Conservation (phyloP, 2,329 filamentous ascomycete species). For the Ophiostoma montium region DNA sequence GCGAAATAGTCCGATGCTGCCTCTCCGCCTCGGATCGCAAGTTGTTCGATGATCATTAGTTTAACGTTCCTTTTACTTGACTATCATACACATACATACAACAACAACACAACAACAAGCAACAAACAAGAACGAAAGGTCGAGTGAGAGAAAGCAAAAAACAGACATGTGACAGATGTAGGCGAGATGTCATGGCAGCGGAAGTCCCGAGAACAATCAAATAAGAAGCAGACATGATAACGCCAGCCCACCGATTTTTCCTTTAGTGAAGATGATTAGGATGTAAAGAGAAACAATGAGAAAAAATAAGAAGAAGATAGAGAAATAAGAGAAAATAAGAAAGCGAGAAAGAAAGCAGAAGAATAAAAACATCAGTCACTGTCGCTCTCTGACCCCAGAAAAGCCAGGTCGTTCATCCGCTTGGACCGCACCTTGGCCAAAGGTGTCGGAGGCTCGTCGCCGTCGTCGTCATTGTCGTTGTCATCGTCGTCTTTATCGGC, state of each 20-base stretch:
- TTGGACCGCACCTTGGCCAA: slow-evolving; percentile 31
- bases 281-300: neutral
- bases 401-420: slow-evolving; percentile 40
- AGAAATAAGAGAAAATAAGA: neutral
- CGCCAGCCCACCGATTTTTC: too few relatives aligned
- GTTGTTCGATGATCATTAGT: too few relatives aligned
- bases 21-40: too few relatives aligned
- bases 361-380: slow-evolving; percentile 33
- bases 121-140: neutral
- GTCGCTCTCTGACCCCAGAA: slow-evolving; percentile 45
- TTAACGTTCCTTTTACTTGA: too few relatives aligned
- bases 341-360: neutral
- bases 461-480: slow-evolving; percentile 14
- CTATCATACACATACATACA: neutral
- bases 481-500: slow-evolving; percentile 13
- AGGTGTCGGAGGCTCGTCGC: slow-evolving; percentile 16
- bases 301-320: neutral
- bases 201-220: neutral
- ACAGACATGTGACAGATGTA: neutral
- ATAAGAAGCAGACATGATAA: too few relatives aligned
- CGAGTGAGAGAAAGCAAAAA: neutral
- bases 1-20: too few relatives aligned
- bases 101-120: neutral
- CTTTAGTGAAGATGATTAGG: too few relatives aligned
- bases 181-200: too few relatives aligned